Base-by-base conservation (phyloP, 768 basidiomycete species). In the Collybiopsis confluens region DNA sequence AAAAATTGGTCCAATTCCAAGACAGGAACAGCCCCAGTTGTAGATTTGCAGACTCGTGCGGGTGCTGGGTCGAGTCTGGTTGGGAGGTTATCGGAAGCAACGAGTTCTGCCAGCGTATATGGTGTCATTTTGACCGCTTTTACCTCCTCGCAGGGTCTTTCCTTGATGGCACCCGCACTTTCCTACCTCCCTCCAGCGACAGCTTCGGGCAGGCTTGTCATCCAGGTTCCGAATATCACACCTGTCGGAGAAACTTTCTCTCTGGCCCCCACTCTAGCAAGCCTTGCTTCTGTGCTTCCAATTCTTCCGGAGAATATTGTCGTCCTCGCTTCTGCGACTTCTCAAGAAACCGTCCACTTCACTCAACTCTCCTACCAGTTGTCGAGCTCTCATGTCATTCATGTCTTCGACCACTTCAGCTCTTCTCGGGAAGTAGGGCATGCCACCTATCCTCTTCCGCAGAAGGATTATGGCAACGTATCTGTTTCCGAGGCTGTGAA, bases 391-490 rank as follows among this genome's bases (percentile, higher is more conserved):
- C 91, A 96, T 68, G 84, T 90, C 54, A 78, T 94, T 52, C 93
- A 98, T 67, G 72, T 98, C 38, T 94, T 98, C 64, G 94, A 98
- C 68, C 90, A 96, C 61, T 78, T 90, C 63, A 82, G 83, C 56
- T 77, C 84, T 28, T 76, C 85, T 30, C 85, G 96, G 23, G 93
- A 98, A 70, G 71, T 81, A 30, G 83, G 88, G 2, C 79, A 84
- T 51, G 62, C 74, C 30, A 68, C 83, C 35, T 61, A 68, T 24
- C 74, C 77, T 2, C 61, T 76, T 15, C 58, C 68, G 4, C 56
- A 65, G 0, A 69, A 71, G 21, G 61, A 66, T 1, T 58, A 66
- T 20, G 53, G 66, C 38, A 58, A 57, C 53, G 51, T 65, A 23
- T 56, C 71, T 15, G 62, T 88, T 45, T 64, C 73, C 15, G 78